phyloP scores from a whole-genome alignment of 1,284 basidiomycete genomes.

The Rhodotorula sp. region DNA sequence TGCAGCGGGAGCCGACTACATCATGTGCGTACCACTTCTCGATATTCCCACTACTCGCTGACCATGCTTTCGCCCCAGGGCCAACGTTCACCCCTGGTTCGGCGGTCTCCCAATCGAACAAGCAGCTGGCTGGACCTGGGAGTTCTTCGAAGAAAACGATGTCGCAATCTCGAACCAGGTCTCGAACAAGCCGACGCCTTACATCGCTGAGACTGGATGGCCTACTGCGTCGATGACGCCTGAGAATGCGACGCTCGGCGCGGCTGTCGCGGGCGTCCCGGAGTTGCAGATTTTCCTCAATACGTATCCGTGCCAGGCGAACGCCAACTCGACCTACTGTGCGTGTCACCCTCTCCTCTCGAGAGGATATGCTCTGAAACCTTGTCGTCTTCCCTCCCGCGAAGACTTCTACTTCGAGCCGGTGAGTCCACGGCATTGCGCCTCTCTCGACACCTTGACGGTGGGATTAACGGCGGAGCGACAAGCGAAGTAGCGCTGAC shows the following conservation, averaged over 20 bases:
- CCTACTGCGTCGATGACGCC: conserved; percentile 44
- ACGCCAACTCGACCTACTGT: conserved; percentile 63
- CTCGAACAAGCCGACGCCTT: conserved; percentile 64
- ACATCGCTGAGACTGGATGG: conserved; percentile 66
- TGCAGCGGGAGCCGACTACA: conserved; percentile 68
- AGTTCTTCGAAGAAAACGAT: conserved; percentile 59
- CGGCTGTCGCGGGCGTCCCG: conserved; percentile 63
- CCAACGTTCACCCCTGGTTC: conserved; percentile 49
- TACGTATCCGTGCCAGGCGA: conserved; percentile 83
- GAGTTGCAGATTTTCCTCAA: conserved; percentile 72
- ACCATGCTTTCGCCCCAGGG: conserved; percentile 20
- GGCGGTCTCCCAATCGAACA: conserved; percentile 65
- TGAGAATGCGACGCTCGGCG: conserved; percentile 56
- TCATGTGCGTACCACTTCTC: conserved; percentile 48
- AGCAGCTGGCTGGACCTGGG: conserved; percentile 66
- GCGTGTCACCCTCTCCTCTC: neutral
- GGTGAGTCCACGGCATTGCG: too few species aligned
- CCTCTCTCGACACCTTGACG: conserved; percentile 19
- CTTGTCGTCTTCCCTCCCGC: neutral
- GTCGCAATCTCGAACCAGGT: conserved; percentile 48
- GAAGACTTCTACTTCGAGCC: conserved; percentile 56
- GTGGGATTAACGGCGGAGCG: too few species aligned
- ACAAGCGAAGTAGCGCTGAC: too few species aligned
- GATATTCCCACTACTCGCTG: neutral
- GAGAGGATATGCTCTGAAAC: conserved; percentile 30